Evolutionary conservation across 805 yeast genomes (phyloP), one percentile per base, ranked within the genome.

Genomic region (Spencermartinsiella europaea): DNA sequence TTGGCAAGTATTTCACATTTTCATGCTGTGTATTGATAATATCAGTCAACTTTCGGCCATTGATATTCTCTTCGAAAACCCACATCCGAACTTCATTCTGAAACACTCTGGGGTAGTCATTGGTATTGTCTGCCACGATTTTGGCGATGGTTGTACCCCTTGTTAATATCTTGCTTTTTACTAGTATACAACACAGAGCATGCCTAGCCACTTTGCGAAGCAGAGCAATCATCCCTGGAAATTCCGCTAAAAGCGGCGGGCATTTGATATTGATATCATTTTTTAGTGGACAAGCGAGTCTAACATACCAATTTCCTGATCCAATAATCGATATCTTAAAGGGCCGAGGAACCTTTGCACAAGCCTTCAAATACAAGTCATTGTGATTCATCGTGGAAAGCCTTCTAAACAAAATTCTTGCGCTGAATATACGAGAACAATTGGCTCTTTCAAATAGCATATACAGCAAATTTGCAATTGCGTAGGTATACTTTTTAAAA

Each of bases 61-160:
- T 74, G 46, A 72, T 60, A 52, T 76, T 63, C 69, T 93, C 99
- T 69, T 93, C 91, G 59, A 76, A 87, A 12, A 93, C 99, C 99
- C 99, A 93, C 98, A 93, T 90, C 59, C 83, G 81, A 35, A 93
- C 97, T 46, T 77, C 71, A 51, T 70, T 71, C 49, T 79, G 75
- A 67, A 93, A 93, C 60, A 86, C 69, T 34, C 79, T 74, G 34
- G 90, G 82, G 67, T 87, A 77, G 52, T 77, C 78, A 16, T 74
- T 74, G 37, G 90, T 74, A 66, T 89, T 90, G 68, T 93, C 98
- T 34, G 97, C 89, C 21, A 89, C 82, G 38, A 91, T 88, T 67
- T 93, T 91, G 52, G 98, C 97, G 46, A 93, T 89, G 16, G 98
- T 91, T 34, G 96, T 88, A 54, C 99, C 99, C 85, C 64, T 60